Base-by-base conservation (phyloP, 257 asterid species). In the Lithospermum erythrorhizon region DNA sequence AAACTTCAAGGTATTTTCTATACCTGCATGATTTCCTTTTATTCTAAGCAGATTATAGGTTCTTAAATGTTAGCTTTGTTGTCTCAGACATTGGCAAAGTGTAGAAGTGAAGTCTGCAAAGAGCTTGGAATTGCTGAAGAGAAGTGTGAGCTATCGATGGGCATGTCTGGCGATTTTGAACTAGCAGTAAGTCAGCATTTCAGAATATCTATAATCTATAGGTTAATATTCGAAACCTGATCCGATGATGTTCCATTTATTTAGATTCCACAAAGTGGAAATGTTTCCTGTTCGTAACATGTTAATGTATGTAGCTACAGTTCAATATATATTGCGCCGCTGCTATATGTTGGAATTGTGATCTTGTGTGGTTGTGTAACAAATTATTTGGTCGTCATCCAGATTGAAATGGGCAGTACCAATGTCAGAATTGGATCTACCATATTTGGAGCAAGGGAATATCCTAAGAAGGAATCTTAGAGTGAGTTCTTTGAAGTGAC, bases 101-200 rank as follows among this genome's bases (percentile, higher is more conserved):
- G 98, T 68, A 74, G 96, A 84, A 77, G 74, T 51, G 87, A 86
- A 72, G 87, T 87, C 52, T 91, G 96, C 75, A 70, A 79, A 75
- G 83, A 75, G 37, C 83, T 86, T 63, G 96, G 84, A 70, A 82
- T 83, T 61, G 59, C 73, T 20, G 96, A 83, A 77, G 94, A 82
- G 48, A 83, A 75, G 61, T 85, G 87, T 62, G 94, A 86, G 65
- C 85, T 91, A 64, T 91, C 98, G 1, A 91, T 91, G 98, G 98
- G 96, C 83, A 91, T 91, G 95, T 91, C 98, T 17, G 87, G 95
- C 7, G 98, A 91, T 77, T 91, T 85, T 72, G 98, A 87, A 79
- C 85, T 87, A 61, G 96, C 96, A 57, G 98, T 87, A 72, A 81
- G 96, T 82, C 9, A 69, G 27, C 63, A 65, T 53, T 52, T 2